Percentiles rank a stretch among this genome's conserved stretches.
Evolutionary conservation across 2,329 filamentous ascomycete species (phyloP).

Genomic region (Penicillium italicum): DNA sequence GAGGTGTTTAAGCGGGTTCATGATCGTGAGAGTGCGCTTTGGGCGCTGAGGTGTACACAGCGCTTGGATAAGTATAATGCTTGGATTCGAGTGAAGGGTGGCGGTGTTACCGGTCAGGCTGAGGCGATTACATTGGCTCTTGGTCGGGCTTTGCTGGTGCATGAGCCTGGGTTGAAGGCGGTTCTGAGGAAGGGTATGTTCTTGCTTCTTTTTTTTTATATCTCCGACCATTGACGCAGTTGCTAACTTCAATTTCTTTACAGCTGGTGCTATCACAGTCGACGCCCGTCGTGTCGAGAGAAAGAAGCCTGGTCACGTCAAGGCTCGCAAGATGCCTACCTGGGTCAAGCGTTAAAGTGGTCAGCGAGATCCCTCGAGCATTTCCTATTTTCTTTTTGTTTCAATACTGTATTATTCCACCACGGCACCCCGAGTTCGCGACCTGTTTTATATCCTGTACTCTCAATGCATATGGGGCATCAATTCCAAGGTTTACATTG

Average conservation of each 20-base stretch:
- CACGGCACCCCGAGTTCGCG: constrained; percentile 22
- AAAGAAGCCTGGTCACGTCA: constrained; percentile 94
- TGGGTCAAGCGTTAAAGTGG: constrained; percentile 78
- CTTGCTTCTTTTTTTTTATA: neutral
- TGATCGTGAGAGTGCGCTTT: constrained; percentile 89
- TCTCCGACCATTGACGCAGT: neutral
- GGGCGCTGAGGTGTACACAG: constrained; percentile 78
- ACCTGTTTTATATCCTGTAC: constrained; percentile 31
- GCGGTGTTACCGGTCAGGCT: constrained; percentile 90
- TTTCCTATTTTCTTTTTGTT: constrained; percentile 22
- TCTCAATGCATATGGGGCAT: constrained; percentile 27
- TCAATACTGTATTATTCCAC: constrained; percentile 29
- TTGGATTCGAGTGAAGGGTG: constrained; percentile 78
- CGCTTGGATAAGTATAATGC: constrained; percentile 96
- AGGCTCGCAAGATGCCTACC: constrained; percentile 95
- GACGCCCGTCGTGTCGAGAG: constrained; percentile 91
- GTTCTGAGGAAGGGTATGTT: constrained; percentile 80
- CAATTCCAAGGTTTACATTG: constrained; percentile 9
- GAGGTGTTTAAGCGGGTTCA: constrained; percentile 83
- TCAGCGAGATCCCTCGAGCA: constrained; percentile 11
- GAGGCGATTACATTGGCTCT: constrained; percentile 90
- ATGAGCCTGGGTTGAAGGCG: constrained; percentile 89
- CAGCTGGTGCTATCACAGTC: constrained; percentile 88
- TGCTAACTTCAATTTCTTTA: constrained; percentile 22
- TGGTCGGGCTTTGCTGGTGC: constrained; percentile 79